phyloP scores from a whole-genome alignment of 1,284 basidiomycete genomes.

The Malassezia caprae region DNA sequence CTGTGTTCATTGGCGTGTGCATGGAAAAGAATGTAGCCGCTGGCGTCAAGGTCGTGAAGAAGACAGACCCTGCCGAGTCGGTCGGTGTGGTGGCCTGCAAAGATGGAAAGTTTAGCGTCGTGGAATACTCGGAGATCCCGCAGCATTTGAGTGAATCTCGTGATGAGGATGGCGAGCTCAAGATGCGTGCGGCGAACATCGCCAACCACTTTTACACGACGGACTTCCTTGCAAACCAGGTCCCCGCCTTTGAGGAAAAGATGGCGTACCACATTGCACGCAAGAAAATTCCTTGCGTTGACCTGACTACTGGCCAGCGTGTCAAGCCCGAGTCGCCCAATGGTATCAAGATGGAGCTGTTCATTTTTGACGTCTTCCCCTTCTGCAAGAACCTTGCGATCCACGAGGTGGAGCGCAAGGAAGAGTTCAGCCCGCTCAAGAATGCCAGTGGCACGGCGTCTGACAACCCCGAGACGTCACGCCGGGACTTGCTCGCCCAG shows the following conservation, averaged over 20 bases:
- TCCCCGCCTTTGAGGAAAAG: conserved; percentile 66
- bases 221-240: conserved; percentile 67
- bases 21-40: conserved; percentile 74
- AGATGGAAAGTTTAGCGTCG: conserved; percentile 73
- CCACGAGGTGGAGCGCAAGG: conserved; percentile 73
- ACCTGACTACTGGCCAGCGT: conserved; percentile 50
- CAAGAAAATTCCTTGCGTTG: conserved; percentile 84
- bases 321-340: conserved; percentile 82
- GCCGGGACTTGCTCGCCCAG: conserved; percentile 80
- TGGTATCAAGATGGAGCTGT: conserved; percentile 98
- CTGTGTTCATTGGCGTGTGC: conserved; percentile 87
- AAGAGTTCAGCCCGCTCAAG: conserved; percentile 94
- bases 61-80: conserved; percentile 71
- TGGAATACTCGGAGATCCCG: conserved; percentile 96
- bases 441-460: conserved; percentile 88
- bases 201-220: conserved; percentile 97
- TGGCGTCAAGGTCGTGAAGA: conserved; percentile 92
- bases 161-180: conserved; percentile 58
- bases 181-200: conserved; percentile 92
- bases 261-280: conserved; percentile 95
- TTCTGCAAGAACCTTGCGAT: conserved; percentile 68
- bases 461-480: conserved; percentile 84
- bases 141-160: conserved; percentile 69
- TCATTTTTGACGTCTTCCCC: conserved; percentile 98
- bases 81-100: conserved; percentile 87